Percentiles rank a stretch among this genome's conserved stretches.
Conservation (phyloP, 768 basidiomycete genomes). For the Nidula microcarpa region DNA sequence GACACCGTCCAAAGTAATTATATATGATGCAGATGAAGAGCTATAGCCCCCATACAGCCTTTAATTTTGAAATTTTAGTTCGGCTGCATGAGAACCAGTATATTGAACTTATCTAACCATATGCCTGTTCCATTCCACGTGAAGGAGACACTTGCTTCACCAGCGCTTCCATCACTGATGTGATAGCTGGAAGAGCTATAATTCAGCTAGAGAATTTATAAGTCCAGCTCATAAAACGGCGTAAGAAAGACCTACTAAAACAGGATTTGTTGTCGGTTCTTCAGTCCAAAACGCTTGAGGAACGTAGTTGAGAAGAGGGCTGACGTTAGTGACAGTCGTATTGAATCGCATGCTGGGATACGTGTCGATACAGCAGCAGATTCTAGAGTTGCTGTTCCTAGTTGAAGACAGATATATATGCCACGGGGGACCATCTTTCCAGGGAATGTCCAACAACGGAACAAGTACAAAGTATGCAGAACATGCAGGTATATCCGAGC, state of each 20-base stretch:
- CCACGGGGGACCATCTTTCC: too few relatives aligned
- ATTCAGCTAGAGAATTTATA: neutral
- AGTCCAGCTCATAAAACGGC: neutral
- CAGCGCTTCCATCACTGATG: neutral
- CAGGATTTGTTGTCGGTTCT: neutral
- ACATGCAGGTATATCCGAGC: too few relatives aligned
- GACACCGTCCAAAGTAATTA: too few relatives aligned
- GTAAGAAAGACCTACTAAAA: neutral
- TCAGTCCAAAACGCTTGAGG: slow-evolving; percentile 5
- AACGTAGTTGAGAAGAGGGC: slow-evolving; percentile 6
- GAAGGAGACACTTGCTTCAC: neutral
- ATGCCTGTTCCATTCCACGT: neutral
- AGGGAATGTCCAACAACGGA: too few relatives aligned
- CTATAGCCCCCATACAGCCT: neutral
- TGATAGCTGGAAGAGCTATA: neutral
- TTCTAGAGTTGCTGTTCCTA: too few relatives aligned
- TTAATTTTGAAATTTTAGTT: neutral
- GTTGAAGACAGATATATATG: too few relatives aligned
- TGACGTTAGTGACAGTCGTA: slow-evolving; percentile 7
- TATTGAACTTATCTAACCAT: neutral
- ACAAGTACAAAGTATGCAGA: too few relatives aligned
- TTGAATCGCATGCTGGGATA: slow-evolving; percentile 5
- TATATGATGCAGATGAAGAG: neutral
- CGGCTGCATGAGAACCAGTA: neutral
- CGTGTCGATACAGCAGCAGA: too few relatives aligned